phyloP scores from a whole-genome alignment of 78 protist species.

The Goniomonas avonlea region DNA sequence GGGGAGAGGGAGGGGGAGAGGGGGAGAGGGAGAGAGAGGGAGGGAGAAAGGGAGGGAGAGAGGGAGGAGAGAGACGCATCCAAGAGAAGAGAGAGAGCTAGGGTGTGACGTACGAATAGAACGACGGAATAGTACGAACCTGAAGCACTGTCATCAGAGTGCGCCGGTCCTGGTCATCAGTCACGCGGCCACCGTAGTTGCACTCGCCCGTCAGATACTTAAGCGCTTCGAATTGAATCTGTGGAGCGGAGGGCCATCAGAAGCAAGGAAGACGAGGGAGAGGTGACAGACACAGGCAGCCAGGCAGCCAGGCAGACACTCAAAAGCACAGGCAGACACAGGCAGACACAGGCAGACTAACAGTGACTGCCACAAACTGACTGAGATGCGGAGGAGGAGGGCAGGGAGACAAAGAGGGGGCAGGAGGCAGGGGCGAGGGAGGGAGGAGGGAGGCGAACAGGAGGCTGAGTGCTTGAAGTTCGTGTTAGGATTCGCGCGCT shows the following conservation, averaged over 20 bases:
- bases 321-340: too few relatives aligned
- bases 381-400: background rate
- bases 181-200: constrained; percentile 45
- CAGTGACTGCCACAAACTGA: too few relatives aligned
- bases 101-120: background rate
- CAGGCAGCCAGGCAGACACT: background rate
- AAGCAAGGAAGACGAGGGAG: background rate
- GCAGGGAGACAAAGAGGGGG: too few relatives aligned
- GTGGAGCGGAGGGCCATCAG: too few relatives aligned
- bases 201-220: constrained; percentile 27
- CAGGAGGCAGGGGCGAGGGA: too few relatives aligned
- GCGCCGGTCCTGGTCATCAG: constrained; percentile 36
- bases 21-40: background rate
- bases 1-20: background rate
- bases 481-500: background rate
- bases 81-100: background rate
- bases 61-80: too few relatives aligned
- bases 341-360: background rate
- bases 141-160: background rate
- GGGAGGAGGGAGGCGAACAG: too few relatives aligned
- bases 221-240: constrained; percentile 17
- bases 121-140: background rate
- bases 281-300: background rate
- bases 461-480: background rate
- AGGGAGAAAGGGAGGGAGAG: background rate